Base-by-base conservation (phyloP, 106 monocot genomes). In the Dactylorhiza incarnata region DNA sequence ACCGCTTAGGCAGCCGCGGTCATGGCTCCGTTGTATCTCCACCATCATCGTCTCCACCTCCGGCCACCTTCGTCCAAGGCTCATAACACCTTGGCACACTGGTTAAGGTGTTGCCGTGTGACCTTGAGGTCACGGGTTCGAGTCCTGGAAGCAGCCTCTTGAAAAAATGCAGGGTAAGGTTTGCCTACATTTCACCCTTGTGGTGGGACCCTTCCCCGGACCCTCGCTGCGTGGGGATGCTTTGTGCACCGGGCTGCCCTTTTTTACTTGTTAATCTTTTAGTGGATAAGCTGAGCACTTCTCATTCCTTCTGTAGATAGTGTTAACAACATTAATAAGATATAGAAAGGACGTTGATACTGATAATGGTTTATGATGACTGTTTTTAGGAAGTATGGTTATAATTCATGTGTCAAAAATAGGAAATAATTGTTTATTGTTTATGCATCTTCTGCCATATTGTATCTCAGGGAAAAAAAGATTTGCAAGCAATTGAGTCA, bases 391-490 rank as follows among this genome's bases (percentile, higher is more conserved):
- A n/a, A 20, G 20, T 20, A 58, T 58, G 11, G n/a, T 6, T 58
- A 11, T 29, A 29, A 29, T n/a, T 58, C 58, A 20, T 58, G 20
- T 58, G 58, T 58, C 58, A 58, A 6, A 58, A 66, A 66, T 24
- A n/a, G 17, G 45, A 45, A 69, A 43, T 45, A 12, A 46, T 43
- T 15, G 15, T 45, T 58, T 61, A 16, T 58, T 74, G 48, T 9
- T 48, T 77, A 14, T 37, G 11, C 52, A 66, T 69, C 45, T 69
- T 45, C 69, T 69, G n/a, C n/a, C 12, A 43, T 69, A 16, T n/a
- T 69, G 5, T 81, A 50, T 83, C 49, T 37, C 76, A 96, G 95
- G 87, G 87, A 9, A 85, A 83, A 79, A 93, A 96, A 81, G 85
- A 89, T 46, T 77, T 95, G 8, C 70, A 68, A 63, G 86, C 86